Base-by-base conservation (phyloP, 257 asterid species). In the Nicotiana sylvestris region DNA sequence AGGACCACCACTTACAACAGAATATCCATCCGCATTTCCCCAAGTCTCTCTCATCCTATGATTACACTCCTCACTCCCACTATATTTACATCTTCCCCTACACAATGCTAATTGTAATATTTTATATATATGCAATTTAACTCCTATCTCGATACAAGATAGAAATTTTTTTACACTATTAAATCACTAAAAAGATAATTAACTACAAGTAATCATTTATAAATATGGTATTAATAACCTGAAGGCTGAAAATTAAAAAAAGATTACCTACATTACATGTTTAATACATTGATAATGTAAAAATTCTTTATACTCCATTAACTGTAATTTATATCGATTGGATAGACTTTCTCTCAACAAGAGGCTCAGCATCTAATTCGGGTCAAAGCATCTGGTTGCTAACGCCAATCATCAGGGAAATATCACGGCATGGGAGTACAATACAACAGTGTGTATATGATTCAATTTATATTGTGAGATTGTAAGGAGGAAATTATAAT, bases 1-100 rank as follows among this genome's bases (percentile, higher is more conserved):
- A 85, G 87, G 89, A 81, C 88, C 89, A 83, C 89, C 85, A 84
- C 70, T 72, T 37, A 66, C 70, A 68, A 64, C 81, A 84, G 39
- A 74, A 49, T 74, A 74, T 74, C 43, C 85, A 84, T 62, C 39
- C 27, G 51, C 81, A 51, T 62, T 84, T 84, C 30, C 58, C 8
- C 56, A 11, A 67, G 81, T 83, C 88, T 56, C 51, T 79, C 60
- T 83, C 81, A 25, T 62, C 80, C 32, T 43, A 65, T 87, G 39
- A 39, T 69, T 74, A 30, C 53, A 60, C 49, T 76, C 72, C 17
- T 46, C 43, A 60, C 57, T 76, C 72, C 12, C 53, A 78, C 76
- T 72, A 46, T 7, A 27, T 21, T 80, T 61, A 29, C 55, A 17
- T 55, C 33, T 62, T 53, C 65, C 72, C 67, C 21, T 11, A 76